phyloP scores from a whole-genome alignment of 129 eudicot genomes.

The Tagetes erecta region DNA sequence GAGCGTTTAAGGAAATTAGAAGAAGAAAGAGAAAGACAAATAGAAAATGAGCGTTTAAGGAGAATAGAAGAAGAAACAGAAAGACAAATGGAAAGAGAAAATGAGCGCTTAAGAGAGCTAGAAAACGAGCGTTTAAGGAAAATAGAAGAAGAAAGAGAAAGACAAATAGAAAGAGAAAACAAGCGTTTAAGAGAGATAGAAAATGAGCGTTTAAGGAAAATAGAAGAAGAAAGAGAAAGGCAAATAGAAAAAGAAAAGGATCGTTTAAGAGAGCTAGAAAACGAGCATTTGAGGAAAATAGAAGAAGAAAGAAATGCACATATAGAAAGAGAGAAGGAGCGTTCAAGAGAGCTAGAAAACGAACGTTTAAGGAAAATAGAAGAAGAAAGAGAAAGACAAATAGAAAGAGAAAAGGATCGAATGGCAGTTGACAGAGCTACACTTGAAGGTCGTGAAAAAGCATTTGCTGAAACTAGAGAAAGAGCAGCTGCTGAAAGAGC shows the following conservation, averaged over 20 bases:
- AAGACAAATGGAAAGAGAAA: background rate
- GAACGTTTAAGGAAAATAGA: constrained; percentile 32
- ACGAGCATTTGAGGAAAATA: background rate
- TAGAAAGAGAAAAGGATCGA: constrained; percentile 92
- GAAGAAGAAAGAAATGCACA: background rate
- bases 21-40: constrained; percentile 22
- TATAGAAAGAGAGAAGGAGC: background rate
- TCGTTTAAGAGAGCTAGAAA: background rate
- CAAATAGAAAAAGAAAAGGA: background rate
- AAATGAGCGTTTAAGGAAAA: background rate
- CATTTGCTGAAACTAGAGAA: constrained; percentile 72
- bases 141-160: background rate
- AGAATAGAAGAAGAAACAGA: background rate
- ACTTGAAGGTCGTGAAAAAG: constrained; percentile 79
- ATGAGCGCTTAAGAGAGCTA: background rate
- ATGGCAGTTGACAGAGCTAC: constrained; percentile 80
- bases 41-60: background rate
- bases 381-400: constrained; percentile 92
- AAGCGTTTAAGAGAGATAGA: background rate
- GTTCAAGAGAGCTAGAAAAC: background rate
- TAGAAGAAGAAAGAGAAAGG: background rate
- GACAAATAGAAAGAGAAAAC: background rate
- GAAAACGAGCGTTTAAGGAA: constrained; percentile 1
- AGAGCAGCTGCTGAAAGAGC: constrained; percentile 77
- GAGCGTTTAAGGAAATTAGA: constrained; percentile 59